Evolutionary conservation across 2,329 filamentous ascomycete genomes (phyloP), one percentile per base, ranked within the genome.

Genomic region (Chrysoporthe puriensis): DNA sequence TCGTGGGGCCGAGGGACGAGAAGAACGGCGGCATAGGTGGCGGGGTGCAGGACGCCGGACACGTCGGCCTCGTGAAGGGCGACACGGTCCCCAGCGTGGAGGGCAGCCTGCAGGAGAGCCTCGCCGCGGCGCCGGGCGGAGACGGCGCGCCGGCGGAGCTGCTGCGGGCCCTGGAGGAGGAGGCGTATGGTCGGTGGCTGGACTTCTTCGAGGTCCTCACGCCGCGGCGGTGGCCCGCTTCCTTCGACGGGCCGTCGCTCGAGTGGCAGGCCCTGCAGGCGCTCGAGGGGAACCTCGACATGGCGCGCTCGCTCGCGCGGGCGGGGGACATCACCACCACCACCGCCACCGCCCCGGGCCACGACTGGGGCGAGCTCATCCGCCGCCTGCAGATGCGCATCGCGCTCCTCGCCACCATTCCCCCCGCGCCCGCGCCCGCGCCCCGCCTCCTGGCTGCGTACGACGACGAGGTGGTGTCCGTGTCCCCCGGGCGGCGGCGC

Each of bases 241-340:
- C 63, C 50, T 21, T 66, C 14, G 68, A 70, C 11, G 70, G 66
- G 4, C 46, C 63, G 2, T 66, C 71, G 1, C 63, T 79, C 7
- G 76, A 74, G 68, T 77, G 74, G 75, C 73, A 76, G 57, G 72
- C 74, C 4, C 71, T 76, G 26, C 71, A 71, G 46, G 75, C 73
- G 7, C 72, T 82, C 1, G 79, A 81, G 68, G 72, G 75, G 32
- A 82, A 81, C 59, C 66, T 78, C 9, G 74, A 75, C 57, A 69
- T 68, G 48, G 52, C 70, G 1, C 61, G 70, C 11, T 67, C 66
- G 11, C 18, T 66, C 13, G 56, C 60, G 18, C 66, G n/a, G 63
- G n/a, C 26, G 60, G 44, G 42, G 9, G 57, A 13, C 40, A 21
- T 42, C 66, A 60, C 43, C 46, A 42, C 21, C 4, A 21, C 7